phyloP scores from a whole-genome alignment of 305 asterid species.

The Solanum hybrid region DNA sequence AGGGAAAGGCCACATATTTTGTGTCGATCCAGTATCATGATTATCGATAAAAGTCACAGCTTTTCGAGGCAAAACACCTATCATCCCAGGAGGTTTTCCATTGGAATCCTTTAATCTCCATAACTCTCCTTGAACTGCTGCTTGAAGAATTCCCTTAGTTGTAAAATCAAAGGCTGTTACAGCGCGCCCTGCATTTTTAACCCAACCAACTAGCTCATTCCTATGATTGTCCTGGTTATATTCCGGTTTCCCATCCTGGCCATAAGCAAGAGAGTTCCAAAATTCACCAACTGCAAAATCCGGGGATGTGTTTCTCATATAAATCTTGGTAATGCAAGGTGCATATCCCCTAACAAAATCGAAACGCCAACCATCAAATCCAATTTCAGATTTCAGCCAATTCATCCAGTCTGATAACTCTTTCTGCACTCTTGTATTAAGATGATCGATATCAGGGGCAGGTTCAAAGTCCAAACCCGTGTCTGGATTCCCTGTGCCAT shows the following conservation, averaged over 20 bases:
- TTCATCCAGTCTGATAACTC: slow-evolving; percentile 83
- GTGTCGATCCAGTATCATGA: slow-evolving; percentile 80
- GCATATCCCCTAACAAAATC: slow-evolving; percentile 69
- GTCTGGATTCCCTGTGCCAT: slow-evolving; percentile 68
- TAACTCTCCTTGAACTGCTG: slow-evolving; percentile 62
- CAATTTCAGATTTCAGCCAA: slow-evolving; percentile 69
- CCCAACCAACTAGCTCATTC: slow-evolving; percentile 37
- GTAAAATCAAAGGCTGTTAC: slow-evolving; percentile 72
- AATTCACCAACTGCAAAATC: slow-evolving; percentile 74
- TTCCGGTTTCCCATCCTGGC: background rate
- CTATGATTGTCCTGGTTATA: slow-evolving; percentile 49
- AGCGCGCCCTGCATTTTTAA: slow-evolving; percentile 32
- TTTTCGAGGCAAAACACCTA: slow-evolving; percentile 48
- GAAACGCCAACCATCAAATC: slow-evolving; percentile 77
- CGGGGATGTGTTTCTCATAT: slow-evolving; percentile 47
- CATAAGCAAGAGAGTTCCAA: background rate
- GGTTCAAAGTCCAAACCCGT: slow-evolving; percentile 35
- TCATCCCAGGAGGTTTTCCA: slow-evolving; percentile 67
- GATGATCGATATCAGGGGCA: slow-evolving; percentile 81
- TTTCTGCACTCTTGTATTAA: slow-evolving; percentile 45
- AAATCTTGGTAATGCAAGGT: slow-evolving; percentile 33
- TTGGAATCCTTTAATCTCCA: slow-evolving; percentile 61
- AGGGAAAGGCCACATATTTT: slow-evolving; percentile 67
- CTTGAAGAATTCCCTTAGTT: slow-evolving; percentile 70
- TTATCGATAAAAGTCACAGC: slow-evolving; percentile 81